Conservation (phyloP, 176 grass and related monocot genomes). For the Miscanthus lutarioriparius region DNA sequence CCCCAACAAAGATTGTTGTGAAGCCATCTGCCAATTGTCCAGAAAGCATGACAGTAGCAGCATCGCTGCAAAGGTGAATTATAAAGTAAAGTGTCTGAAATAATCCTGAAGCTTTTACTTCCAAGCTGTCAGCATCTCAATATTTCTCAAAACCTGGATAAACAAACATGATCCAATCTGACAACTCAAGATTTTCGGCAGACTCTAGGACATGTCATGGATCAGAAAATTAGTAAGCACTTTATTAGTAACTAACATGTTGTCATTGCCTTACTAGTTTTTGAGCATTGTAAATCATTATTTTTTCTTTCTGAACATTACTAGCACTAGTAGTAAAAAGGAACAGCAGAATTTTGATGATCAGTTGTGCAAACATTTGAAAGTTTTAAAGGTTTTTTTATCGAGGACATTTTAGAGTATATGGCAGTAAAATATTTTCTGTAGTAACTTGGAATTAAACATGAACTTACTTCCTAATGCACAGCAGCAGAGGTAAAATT, state of each 20-base stretch:
- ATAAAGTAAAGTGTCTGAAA: slow-evolving; percentile 31
- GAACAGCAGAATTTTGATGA: not conserved
- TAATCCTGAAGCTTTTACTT: not conserved
- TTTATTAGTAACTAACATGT: not conserved
- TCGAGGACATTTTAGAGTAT: not conserved
- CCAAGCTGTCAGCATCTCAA: slow-evolving; percentile 20
- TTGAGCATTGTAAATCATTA: not conserved
- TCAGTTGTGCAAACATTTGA: not conserved
- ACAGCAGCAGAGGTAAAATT: slow-evolving; percentile 10
- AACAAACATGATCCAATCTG: not conserved
- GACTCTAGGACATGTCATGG: not conserved
- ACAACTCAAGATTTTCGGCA: not conserved
- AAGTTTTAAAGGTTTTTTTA: not conserved
- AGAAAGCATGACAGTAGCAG: slow-evolving; percentile 96
- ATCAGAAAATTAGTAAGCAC: slow-evolving; percentile 10
- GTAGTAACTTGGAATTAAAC: not conserved
- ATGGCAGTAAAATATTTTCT: not conserved
- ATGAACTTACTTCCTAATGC: not conserved
- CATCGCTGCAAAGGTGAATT: slow-evolving; percentile 65
- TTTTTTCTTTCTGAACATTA: slow-evolving; percentile 15
- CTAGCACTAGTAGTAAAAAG: not conserved
- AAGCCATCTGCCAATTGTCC: slow-evolving; percentile 96
- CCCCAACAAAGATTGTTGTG: slow-evolving; percentile 89
- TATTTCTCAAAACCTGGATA: slow-evolving; percentile 9
- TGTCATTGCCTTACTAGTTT: not conserved